Conservation (phyloP, 441 rosid genomes). For the Daphne laureola region DNA sequence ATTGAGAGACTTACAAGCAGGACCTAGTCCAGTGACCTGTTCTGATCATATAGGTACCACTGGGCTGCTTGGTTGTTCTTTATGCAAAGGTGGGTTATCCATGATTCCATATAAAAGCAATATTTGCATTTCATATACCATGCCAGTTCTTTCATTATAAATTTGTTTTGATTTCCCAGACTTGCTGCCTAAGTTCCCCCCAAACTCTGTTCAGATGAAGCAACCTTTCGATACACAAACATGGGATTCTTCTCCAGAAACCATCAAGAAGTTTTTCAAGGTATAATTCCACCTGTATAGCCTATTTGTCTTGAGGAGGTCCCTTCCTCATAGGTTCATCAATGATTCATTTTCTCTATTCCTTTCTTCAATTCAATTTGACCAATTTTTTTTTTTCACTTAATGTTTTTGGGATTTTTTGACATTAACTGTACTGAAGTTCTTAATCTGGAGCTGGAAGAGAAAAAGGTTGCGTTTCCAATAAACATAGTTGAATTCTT, state of each 20-base stretch:
- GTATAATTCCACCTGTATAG: slow-evolving; percentile 19
- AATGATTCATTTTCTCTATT: no score
- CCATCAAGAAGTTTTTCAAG: slow-evolving; percentile 90
- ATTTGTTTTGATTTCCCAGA: slow-evolving; percentile 37
- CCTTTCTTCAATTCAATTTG: no score
- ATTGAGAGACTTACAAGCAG: slow-evolving; percentile 67
- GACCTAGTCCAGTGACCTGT: slow-evolving; percentile 48
- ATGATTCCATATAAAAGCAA: slow-evolving; percentile 13
- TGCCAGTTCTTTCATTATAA: slow-evolving; percentile 5
- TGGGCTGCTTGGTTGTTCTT: slow-evolving; percentile 47
- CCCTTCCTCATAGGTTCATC: no score
- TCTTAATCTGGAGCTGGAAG: no score
- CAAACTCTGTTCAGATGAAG: slow-evolving; percentile 74
- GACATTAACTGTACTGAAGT: no score
- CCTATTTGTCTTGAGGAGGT: no score
- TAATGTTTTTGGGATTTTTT: no score
- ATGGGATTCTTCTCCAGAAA: slow-evolving; percentile 71
- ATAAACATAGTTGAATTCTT: no score
- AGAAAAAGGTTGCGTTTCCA: no score
- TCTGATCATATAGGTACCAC: slow-evolving; percentile 55
- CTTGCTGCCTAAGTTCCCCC: slow-evolving; percentile 80
- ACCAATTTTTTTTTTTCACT: no score
- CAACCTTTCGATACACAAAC: slow-evolving; percentile 68
- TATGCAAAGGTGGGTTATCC: slow-evolving; percentile 69
- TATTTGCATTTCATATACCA: slow-evolving; percentile 9